Evolutionary conservation across 768 basidiomycete species (phyloP).

Genomic region (Mycena epipterygia): DNA sequence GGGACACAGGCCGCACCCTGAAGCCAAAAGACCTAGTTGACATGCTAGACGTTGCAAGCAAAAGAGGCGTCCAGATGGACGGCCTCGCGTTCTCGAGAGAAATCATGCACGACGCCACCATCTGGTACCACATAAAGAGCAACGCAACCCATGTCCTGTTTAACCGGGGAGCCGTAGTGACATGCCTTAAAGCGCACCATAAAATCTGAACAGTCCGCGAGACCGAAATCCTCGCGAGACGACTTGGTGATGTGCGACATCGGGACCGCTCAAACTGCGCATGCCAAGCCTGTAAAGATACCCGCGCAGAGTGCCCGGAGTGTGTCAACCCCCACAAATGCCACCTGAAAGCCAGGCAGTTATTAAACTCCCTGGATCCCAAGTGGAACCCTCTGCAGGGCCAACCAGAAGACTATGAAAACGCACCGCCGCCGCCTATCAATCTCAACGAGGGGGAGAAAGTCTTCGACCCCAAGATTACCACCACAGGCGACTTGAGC

Average conservation of each 20-base stretch:
- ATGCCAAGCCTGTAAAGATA: constrained; percentile 5
- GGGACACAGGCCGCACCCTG: neutral
- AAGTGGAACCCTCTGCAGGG: constrained; percentile 31
- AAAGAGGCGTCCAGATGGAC: constrained; percentile 14
- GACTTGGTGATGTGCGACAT: neutral
- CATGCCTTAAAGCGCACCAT: constrained; percentile 17
- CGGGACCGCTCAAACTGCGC: constrained; percentile 7
- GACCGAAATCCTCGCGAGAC: neutral
- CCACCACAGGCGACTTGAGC: constrained; percentile 1
- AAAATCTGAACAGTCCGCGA: constrained; percentile 20
- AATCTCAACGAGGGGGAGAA: neutral
- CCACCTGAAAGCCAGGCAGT: neutral
- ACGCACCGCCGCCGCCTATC: neutral
- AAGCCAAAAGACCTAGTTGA: constrained; percentile 13
- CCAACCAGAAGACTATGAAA: constrained; percentile 29
- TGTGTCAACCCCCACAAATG: constrained; percentile 29
- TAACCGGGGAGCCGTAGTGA: neutral
- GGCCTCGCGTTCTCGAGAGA: constrained; percentile 24
- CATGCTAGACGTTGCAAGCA: constrained; percentile 4
- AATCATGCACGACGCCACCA: constrained; percentile 9
- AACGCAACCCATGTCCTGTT: neutral
- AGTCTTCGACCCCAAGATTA: constrained; percentile 12
- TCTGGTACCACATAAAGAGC: constrained; percentile 29
- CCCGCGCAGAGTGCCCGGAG: neutral
- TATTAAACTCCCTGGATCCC: constrained; percentile 12